A percentile compares a stretch with the other conserved stretches of the same genome.
These are phyloP conservation scores for Pseudocercospora vitis DNA, from an alignment of 2,329 filamentous ascomycete species.

Conservation along the genomic window DNA sequence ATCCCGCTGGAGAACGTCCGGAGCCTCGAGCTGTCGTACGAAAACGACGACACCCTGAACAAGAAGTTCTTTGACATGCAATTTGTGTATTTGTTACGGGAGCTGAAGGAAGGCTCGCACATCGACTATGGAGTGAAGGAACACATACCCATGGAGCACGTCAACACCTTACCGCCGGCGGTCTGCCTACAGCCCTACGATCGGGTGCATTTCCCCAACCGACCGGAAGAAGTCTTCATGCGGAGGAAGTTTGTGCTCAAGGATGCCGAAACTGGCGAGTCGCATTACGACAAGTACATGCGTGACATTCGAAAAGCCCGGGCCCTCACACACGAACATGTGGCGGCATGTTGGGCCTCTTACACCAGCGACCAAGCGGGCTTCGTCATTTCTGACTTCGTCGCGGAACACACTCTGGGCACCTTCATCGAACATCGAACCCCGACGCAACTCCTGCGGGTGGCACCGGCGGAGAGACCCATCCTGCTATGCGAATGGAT, in stretches of 20 bases:
- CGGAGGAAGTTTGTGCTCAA: constrained; percentile 37
- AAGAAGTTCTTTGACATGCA: constrained; percentile 69
- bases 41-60: constrained; percentile 63
- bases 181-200: constrained; percentile 51
- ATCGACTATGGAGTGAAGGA: constrained; percentile 66
- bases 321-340: constrained; percentile 64
- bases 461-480: constrained; percentile 61
- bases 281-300: constrained; percentile 53
- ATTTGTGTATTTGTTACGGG: constrained; percentile 67
- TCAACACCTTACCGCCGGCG: constrained; percentile 58
- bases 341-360: constrained; percentile 69
- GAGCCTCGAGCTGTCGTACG: constrained; percentile 60
- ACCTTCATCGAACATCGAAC: constrained; percentile 64
- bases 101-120: constrained; percentile 61
- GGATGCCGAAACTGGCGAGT: constrained; percentile 31
- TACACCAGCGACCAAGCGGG: constrained; percentile 65
- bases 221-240: constrained; percentile 54
- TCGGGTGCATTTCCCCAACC: constrained; percentile 65
- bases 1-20: constrained; percentile 65
- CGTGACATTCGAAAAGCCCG: constrained; percentile 61
- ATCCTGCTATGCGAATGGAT: constrained; percentile 70
- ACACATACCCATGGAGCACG: constrained; percentile 66
- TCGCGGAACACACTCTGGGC: constrained; percentile 65
- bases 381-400: constrained; percentile 66
- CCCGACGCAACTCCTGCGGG: constrained; percentile 61